These are phyloP conservation scores for Triadica sebifera DNA, from an alignment of 345 rosid genomes.

Conservation along the genomic window DNA sequence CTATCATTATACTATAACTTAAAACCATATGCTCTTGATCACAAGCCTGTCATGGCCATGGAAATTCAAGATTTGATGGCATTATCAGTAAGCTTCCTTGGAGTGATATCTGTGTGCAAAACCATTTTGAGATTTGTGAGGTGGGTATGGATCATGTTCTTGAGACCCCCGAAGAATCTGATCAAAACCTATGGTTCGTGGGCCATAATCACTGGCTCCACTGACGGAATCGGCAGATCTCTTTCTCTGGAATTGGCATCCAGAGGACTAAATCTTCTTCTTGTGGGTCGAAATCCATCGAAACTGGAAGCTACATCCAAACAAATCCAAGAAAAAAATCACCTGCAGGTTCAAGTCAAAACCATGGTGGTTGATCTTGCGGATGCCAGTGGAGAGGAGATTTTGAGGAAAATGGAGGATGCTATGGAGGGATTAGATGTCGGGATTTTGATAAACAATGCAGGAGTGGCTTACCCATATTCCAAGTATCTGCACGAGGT, in stretches of 20 bases:
- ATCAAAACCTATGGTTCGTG: constrained; percentile 35
- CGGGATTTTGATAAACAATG: constrained; percentile 46
- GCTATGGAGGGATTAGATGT: constrained; percentile 40
- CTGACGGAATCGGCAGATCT: constrained; percentile 51
- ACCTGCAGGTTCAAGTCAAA: constrained; percentile 10
- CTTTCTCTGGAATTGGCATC: constrained; percentile 42
- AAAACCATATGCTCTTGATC: too few species aligned
- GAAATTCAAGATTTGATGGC: constrained; percentile 4
- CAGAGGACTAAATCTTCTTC: constrained; percentile 38
- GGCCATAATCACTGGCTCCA: constrained; percentile 50
- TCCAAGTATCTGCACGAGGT: constrained; percentile 43
- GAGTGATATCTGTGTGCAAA: constrained; percentile 28
- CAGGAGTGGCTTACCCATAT: constrained; percentile 28
- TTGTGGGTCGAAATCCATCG: constrained; percentile 38
- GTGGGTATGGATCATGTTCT: constrained; percentile 40
- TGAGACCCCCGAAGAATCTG: constrained; percentile 43
- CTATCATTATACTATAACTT: too few species aligned
- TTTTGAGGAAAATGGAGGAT: constrained; percentile 7
- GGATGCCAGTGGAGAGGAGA: constrained; percentile 23
- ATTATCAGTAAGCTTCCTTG: constrained; percentile 12
- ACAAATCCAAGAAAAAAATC: constrained; percentile 18
- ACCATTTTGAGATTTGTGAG: constrained; percentile 16
- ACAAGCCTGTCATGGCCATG: background rate
- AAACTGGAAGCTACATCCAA: constrained; percentile 31
- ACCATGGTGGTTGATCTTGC: constrained; percentile 36